Evolutionary conservation across 495 filamentous ascomycete species (phyloP).

Genomic region (Parathielavia hyrcaniae): DNA sequence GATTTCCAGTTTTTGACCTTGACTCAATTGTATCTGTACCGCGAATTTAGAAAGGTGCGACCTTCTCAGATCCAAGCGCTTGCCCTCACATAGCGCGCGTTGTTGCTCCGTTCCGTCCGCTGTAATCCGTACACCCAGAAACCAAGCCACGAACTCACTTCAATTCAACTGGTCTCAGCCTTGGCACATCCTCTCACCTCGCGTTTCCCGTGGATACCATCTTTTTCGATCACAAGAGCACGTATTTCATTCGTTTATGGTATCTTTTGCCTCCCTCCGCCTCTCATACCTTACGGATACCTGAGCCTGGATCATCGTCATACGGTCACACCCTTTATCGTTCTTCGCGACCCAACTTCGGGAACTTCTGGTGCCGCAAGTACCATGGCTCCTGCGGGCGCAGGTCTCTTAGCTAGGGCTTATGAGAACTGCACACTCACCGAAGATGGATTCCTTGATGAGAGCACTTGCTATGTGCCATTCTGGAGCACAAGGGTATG

Average conservation of each 20-base stretch:
- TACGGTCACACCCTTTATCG: background rate
- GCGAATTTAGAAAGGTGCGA: too few relatives aligned
- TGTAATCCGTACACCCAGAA: background rate
- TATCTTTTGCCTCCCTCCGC: background rate
- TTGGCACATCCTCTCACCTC: conserved; percentile 7
- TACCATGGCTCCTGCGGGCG: conserved; percentile 14
- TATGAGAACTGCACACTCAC: conserved; percentile 16
- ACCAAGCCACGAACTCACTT: conserved; percentile 3
- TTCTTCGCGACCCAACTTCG: background rate
- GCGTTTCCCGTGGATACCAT: background rate
- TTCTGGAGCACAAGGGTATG: conserved; percentile 45
- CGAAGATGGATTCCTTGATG: conserved; percentile 32
- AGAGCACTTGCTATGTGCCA: conserved; percentile 35
- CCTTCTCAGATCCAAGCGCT: conserved; percentile 1
- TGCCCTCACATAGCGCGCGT: background rate
- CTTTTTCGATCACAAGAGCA: background rate
- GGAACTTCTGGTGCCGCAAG: background rate
- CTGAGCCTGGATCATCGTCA: background rate
- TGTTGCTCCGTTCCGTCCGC: too few relatives aligned
- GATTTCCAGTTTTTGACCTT: too few relatives aligned
- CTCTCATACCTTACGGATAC: background rate
- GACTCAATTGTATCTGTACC: too few relatives aligned
- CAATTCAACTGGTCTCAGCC: background rate
- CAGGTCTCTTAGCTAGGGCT: conserved; percentile 13
- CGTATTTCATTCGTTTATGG: background rate